Evolutionary conservation across 176 grass and related monocot genomes (phyloP).

Genomic region (Hsuehochloa calcarea): DNA sequence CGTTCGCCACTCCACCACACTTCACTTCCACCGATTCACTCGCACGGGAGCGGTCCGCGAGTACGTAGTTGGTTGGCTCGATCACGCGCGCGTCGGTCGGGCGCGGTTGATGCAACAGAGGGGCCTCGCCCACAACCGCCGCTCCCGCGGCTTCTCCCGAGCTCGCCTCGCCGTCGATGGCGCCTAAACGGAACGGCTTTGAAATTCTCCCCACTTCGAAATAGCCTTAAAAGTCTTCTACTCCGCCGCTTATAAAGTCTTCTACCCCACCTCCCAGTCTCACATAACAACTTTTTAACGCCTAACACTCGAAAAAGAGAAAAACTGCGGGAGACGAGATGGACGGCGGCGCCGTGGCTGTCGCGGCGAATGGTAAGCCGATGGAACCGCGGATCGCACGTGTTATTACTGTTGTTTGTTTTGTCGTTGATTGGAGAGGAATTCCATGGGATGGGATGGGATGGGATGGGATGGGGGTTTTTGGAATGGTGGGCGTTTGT

Average conservation of each 20-base stretch:
- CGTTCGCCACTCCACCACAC: constrained; percentile 13
- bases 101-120: constrained; percentile 61
- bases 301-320: not conserved
- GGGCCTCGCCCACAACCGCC: constrained; percentile 66
- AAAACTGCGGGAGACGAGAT: not conserved
- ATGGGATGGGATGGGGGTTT: not conserved
- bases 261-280: not conserved
- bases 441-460: too few relatives aligned
- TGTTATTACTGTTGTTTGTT: not conserved
- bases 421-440: not conserved
- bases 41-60: too few relatives aligned
- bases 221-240: not conserved
- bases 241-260: not conserved
- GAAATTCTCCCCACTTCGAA: not conserved
- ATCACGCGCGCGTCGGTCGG: not conserved
- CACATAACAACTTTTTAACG: not conserved
- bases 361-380: constrained; percentile 47
- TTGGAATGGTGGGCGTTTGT: not conserved
- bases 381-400: not conserved
- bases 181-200: constrained; percentile 12
- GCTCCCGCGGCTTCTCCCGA: constrained; percentile 94
- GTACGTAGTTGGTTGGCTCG: too few relatives aligned
- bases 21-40: too few relatives aligned
- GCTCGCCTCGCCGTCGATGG: constrained; percentile 87
- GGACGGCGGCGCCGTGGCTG: constrained; percentile 37